phyloP scores from a whole-genome alignment of 129 eudicot genomes.

The Chrysanthemum seticuspe region DNA sequence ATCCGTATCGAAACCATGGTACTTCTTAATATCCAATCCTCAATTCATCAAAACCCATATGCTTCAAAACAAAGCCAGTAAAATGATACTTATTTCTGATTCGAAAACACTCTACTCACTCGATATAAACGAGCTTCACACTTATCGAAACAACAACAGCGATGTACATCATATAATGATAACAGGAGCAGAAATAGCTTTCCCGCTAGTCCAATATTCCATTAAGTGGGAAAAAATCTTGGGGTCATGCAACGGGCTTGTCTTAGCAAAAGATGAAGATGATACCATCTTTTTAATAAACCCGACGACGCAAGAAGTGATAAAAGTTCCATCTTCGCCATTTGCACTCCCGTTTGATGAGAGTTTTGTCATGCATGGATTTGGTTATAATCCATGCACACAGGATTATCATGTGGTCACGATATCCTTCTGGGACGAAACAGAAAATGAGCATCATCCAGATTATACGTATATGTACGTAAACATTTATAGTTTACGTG shows the following conservation, averaged over 20 bases:
- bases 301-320: conserved; percentile 31
- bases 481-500: conserved; percentile 30
- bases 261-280: conserved; percentile 16
- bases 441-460: no score
- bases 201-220: no score
- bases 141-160: background rate
- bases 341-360: background rate
- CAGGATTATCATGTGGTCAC: conserved; percentile 45
- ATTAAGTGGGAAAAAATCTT: background rate
- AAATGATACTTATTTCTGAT: conserved; percentile 13
- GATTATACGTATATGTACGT: conserved; percentile 13
- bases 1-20: conserved; percentile 13
- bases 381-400: conserved; percentile 37
- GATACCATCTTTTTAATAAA: conserved; percentile 22
- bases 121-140: background rate
- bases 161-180: no score
- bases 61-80: background rate
- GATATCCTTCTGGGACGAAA: conserved; percentile 18
- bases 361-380: conserved; percentile 31
- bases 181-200: no score
- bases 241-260: conserved; percentile 50
- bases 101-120: conserved; percentile 2
- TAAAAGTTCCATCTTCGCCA: conserved; percentile 17
- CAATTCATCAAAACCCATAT: conserved; percentile 37
- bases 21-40: conserved; percentile 23